These are phyloP conservation scores for Globisporangium iwayamae DNA, from an alignment of 352 stramenopile species.

Conservation along the genomic window DNA sequence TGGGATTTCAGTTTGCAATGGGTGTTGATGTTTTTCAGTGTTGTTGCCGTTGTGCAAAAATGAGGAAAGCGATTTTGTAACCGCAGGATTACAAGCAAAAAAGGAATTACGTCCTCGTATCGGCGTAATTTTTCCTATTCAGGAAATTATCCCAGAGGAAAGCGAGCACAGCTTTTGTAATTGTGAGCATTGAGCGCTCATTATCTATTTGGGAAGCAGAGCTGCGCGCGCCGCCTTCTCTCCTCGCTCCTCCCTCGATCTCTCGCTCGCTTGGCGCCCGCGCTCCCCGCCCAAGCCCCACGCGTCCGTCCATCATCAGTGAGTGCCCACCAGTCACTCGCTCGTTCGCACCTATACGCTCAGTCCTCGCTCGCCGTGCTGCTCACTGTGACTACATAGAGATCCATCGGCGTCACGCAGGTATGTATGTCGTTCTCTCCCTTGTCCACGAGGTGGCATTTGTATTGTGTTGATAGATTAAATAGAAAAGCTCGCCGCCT, in stretches of 20 bases:
- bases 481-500: too few species aligned
- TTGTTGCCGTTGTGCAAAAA: not conserved
- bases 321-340: not conserved
- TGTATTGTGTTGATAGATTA: too few species aligned
- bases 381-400: not conserved
- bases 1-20: too few species aligned
- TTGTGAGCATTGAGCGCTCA: not conserved
- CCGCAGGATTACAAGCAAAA: not conserved
- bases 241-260: not conserved
- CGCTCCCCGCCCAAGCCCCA: not conserved
- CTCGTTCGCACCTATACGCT: not conserved
- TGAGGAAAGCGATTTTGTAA: not conserved
- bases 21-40: not conserved
- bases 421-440: not conserved
- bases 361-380: not conserved
- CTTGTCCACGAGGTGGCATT: not conserved
- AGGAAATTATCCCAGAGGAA: not conserved
- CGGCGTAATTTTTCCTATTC: not conserved
- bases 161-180: not conserved
- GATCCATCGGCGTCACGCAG: not conserved
- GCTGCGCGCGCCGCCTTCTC: not conserved
- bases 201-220: slow-evolving; percentile 9
- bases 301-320: not conserved
- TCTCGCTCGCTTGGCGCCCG: not conserved
- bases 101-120: too few species aligned